A percentile compares a stretch with the other conserved stretches of the same genome.
phyloP scores from a whole-genome alignment of 306 rosid species.

The Lablab purpureus region DNA sequence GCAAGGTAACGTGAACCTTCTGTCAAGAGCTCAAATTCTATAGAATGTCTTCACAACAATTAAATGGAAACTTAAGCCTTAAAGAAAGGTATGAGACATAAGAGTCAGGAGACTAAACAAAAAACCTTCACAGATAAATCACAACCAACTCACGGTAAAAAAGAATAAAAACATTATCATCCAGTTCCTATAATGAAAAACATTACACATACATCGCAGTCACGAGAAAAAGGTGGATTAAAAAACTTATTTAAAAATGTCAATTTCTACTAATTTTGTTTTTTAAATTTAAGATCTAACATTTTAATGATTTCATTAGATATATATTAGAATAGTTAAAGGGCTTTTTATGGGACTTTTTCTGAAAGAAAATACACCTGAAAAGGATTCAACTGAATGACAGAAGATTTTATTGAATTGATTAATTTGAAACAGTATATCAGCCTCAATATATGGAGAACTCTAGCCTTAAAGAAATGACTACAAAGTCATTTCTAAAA shows the following conservation, averaged over 20 bases:
- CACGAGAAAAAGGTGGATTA: constrained; percentile 19
- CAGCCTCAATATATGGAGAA: no score
- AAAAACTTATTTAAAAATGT: constrained; percentile 19
- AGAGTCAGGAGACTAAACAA: constrained; percentile 29
- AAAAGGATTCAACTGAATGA: no score
- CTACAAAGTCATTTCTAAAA: no score
- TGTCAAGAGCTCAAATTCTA: constrained; percentile 40
- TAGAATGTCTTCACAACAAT: constrained; percentile 7
- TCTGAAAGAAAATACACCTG: no score
- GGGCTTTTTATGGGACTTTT: neutral
- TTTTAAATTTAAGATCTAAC: neutral
- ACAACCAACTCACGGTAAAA: constrained; percentile 33
- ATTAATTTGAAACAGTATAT: no score
- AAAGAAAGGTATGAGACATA: constrained; percentile 27
- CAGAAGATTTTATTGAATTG: no score
- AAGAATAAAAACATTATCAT: constrained; percentile 14
- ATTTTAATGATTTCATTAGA: constrained; percentile 14
- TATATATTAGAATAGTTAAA: constrained; percentile 3
- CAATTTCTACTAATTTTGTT: constrained; percentile 1
- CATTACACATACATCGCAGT: constrained; percentile 5
- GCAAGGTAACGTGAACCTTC: constrained; percentile 51
- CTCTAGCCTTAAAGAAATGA: no score
- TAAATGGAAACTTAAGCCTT: constrained; percentile 26
- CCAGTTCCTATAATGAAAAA: constrained; percentile 23
- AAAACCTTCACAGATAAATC: constrained; percentile 15